phyloP scores from a whole-genome alignment of 2,329 filamentous ascomycete genomes.

The Annulohypoxylon truncatum region DNA sequence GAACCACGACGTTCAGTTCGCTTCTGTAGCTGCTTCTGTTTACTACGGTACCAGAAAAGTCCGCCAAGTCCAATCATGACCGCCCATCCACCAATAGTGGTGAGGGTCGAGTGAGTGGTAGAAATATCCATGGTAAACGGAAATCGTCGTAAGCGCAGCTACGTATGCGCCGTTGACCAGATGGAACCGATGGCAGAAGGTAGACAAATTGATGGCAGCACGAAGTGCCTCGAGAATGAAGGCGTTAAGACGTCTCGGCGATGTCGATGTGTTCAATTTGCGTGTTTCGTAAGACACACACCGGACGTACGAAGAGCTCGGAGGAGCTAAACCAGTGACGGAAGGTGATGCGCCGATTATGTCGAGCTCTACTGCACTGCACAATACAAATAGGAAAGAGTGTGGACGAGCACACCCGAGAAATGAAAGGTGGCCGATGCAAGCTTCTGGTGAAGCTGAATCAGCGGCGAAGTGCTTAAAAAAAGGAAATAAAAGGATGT shows the following conservation, averaged over 20 bases:
- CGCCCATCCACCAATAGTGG: conserved; percentile 54
- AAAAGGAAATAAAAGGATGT: not conserved
- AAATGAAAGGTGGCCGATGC: conserved; percentile 19
- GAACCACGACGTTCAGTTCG: conserved; percentile 31
- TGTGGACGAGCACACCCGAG: conserved; percentile 24
- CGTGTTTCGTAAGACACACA: conserved; percentile 22
- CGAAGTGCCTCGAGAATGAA: conserved; percentile 24
- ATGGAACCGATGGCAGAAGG: conserved; percentile 14
- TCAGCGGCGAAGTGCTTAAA: not conserved
- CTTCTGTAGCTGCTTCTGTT: conserved; percentile 32
- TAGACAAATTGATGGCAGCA: conserved; percentile 34
- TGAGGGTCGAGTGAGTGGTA: conserved; percentile 45
- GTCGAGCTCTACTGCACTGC: conserved; percentile 20
- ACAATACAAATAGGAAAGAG: conserved; percentile 30
- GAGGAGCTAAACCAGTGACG: conserved; percentile 36
- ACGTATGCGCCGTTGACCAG: conserved; percentile 16
- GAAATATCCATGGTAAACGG: conserved; percentile 45
- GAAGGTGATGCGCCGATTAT: conserved; percentile 39
- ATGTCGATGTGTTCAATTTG: conserved; percentile 25
- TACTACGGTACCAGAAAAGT: conserved; percentile 42
- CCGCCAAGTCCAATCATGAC: conserved; percentile 49
- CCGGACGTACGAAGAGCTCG: conserved; percentile 16
- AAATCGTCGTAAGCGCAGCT: conserved; percentile 8
- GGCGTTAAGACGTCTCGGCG: conserved; percentile 7
- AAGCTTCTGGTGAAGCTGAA: conserved; percentile 2